phyloP scores from a whole-genome alignment of 2,329 filamentous ascomycete genomes.

The Fusarium austroafricanum region DNA sequence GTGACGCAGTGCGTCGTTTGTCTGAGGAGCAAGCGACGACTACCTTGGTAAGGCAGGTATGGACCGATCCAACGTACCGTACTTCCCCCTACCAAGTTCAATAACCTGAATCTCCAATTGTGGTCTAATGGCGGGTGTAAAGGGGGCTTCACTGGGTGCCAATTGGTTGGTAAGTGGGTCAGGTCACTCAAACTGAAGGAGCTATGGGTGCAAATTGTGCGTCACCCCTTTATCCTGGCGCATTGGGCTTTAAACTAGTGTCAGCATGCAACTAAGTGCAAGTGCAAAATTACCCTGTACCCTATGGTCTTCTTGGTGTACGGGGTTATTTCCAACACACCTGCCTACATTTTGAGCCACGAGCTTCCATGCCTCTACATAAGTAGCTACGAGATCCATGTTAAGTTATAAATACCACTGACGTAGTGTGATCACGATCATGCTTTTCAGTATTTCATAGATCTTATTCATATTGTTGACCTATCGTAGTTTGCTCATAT shows the following conservation, averaged over 20 bases:
- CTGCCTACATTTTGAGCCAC: neutral
- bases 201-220: constrained; percentile 2
- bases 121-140: neutral
- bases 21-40: constrained; percentile 43
- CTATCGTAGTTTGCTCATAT: too few species aligned
- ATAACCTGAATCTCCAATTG: constrained; percentile 21
- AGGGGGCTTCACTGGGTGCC: constrained; percentile 6
- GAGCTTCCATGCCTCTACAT: neutral
- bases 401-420: too few species aligned
- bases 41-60: constrained; percentile 34
- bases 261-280: constrained; percentile 2
- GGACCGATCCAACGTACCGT: constrained; percentile 25
- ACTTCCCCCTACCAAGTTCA: constrained; percentile 37
- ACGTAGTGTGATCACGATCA: too few species aligned
- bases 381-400: too few species aligned
- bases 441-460: too few species aligned
- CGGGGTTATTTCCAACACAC: too few species aligned
- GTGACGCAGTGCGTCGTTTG: constrained; percentile 49
- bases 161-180: neutral
- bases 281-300: neutral
- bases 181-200: neutral
- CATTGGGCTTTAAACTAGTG: constrained; percentile 19
- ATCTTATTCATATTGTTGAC: too few species aligned
- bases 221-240: constrained; percentile 11
- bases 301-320: too few species aligned